phyloP scores from a whole-genome alignment of 23 red algal genomes.

The Agarophyton chilense region DNA sequence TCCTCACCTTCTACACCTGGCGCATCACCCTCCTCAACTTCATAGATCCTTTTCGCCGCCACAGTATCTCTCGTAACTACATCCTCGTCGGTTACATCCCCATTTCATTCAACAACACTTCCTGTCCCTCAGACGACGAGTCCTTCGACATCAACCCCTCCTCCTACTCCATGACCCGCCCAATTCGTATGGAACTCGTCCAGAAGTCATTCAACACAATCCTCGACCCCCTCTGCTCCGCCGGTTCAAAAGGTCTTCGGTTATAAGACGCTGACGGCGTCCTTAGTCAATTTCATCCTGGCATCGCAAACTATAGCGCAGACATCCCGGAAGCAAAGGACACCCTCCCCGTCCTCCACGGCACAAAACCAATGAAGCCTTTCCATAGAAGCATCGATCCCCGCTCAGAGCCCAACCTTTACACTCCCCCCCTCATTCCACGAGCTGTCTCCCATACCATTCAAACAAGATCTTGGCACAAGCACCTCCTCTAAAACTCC shows the following conservation, averaged over 20 bases:
- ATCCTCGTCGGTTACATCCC: not conserved
- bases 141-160: no score
- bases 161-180: not conserved
- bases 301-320: slow-evolving; percentile 3
- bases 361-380: not conserved
- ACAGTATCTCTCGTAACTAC: not conserved
- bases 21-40: not conserved
- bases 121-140: not conserved
- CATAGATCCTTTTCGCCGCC: not conserved
- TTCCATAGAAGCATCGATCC: not conserved
- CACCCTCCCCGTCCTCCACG: not conserved
- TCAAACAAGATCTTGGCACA: no score
- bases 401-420: not conserved
- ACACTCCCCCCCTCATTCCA: not conserved
- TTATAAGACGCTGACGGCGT: not conserved
- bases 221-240: not conserved
- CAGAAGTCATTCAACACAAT: not conserved
- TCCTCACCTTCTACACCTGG: not conserved
- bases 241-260: not conserved
- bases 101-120: not conserved
- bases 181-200: not conserved
- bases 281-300: not conserved
- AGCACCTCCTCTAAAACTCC: no score
- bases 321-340: not conserved
- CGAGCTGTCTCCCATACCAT: not conserved